These are phyloP conservation scores for Clarireedia paspali DNA, from an alignment of 2,329 filamentous ascomycete genomes.

Conservation along the genomic window DNA sequence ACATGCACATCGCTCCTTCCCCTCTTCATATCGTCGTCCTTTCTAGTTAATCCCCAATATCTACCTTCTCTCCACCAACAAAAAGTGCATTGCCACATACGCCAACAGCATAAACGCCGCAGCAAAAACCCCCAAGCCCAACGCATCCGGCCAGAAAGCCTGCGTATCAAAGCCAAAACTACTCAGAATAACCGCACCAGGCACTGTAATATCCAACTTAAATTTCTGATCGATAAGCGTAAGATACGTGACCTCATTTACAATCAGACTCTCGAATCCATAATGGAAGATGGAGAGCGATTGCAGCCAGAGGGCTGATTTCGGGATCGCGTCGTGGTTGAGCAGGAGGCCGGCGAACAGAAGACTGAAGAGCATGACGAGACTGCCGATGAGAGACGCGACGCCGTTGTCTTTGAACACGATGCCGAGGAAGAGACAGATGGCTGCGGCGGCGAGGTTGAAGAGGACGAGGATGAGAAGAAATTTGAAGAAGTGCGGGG, in stretches of 20 bases:
- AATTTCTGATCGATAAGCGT: conserved; percentile 92
- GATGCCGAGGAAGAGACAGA: conserved; percentile 94
- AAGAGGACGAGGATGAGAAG: conserved; percentile 88
- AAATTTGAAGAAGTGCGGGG: conserved; percentile 81
- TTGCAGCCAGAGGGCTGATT: conserved; percentile 82
- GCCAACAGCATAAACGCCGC: conserved; percentile 78
- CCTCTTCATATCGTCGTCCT: no score
- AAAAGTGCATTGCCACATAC: conserved; percentile 85
- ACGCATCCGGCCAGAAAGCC: conserved; percentile 77
- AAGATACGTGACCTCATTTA: conserved; percentile 90
- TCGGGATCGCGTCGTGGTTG: conserved; percentile 89
- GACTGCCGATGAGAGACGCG: conserved; percentile 84
- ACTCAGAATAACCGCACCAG: conserved; percentile 86
- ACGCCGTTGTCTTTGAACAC: conserved; percentile 87
- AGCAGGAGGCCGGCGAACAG: conserved; percentile 90
- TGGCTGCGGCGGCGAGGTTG: conserved; percentile 87
- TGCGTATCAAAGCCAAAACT: conserved; percentile 90
- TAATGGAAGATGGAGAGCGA: conserved; percentile 96
- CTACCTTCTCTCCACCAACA: conserved; percentile 83
- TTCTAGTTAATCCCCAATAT: background rate
- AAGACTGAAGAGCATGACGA: conserved; percentile 96
- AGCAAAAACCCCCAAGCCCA: conserved; percentile 75
- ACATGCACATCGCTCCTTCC: background rate
- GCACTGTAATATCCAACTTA: conserved; percentile 91
- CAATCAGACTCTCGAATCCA: conserved; percentile 90